phyloP scores from a whole-genome alignment of 768 basidiomycete species.

The Boletales sp. region DNA sequence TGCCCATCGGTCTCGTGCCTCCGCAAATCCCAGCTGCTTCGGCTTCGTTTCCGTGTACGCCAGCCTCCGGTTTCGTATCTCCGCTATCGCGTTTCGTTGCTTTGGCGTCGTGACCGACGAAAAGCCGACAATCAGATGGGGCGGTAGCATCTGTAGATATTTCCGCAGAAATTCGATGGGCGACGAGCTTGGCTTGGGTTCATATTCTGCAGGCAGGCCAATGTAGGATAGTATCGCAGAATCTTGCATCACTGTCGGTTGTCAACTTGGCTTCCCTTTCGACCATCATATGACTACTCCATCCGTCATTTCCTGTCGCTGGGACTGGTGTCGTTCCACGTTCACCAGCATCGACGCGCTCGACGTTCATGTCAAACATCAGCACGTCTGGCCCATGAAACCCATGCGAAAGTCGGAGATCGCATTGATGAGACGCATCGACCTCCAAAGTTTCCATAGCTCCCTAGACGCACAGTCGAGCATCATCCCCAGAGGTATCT shows the following conservation, averaged over 20 bases:
- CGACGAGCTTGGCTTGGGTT: slow-evolving; percentile 53
- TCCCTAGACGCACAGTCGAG: slow-evolving; percentile 11
- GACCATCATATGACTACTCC: neutral
- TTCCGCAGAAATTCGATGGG: slow-evolving; percentile 62
- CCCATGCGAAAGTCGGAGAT: slow-evolving; percentile 48
- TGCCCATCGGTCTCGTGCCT: slow-evolving; percentile 61
- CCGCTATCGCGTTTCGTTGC: slow-evolving; percentile 58
- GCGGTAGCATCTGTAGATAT: slow-evolving; percentile 64
- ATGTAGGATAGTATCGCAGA: slow-evolving; percentile 45
- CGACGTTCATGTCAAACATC: slow-evolving; percentile 42
- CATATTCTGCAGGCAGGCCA: slow-evolving; percentile 54
- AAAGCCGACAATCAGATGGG: slow-evolving; percentile 50
- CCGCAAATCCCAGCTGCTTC: slow-evolving; percentile 48
- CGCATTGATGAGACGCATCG: slow-evolving; percentile 32
- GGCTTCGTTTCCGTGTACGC: slow-evolving; percentile 55
- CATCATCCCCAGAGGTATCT: slow-evolving; percentile 18
- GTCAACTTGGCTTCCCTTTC: too few species aligned
- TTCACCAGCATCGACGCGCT: slow-evolving; percentile 40
- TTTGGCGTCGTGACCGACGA: slow-evolving; percentile 50
- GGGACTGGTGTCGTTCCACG: slow-evolving; percentile 50
- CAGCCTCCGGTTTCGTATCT: slow-evolving; percentile 71
- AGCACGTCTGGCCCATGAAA: slow-evolving; percentile 43
- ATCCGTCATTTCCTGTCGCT: slow-evolving; percentile 39
- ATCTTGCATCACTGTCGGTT: slow-evolving; percentile 3
- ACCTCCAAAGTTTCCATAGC: slow-evolving; percentile 35